phyloP scores from a whole-genome alignment of 2,329 filamentous ascomycete genomes.

The Apiospora saccharicola region DNA sequence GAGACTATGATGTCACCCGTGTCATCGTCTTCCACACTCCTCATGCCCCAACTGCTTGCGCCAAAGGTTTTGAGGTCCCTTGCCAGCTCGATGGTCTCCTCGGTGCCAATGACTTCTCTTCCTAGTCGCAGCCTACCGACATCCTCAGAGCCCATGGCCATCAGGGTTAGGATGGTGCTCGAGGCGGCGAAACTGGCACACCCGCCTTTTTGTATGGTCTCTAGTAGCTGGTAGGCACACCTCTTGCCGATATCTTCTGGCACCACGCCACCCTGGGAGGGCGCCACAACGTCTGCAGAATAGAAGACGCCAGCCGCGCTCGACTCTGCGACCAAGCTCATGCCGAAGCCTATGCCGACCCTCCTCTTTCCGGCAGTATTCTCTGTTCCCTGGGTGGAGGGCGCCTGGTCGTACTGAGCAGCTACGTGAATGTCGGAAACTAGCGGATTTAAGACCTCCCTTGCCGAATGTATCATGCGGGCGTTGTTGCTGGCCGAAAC shows the following conservation, averaged over 20 bases:
- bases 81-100: conserved; percentile 80
- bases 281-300: conserved; percentile 81
- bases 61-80: conserved; percentile 90
- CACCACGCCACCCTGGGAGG: conserved; percentile 79
- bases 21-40: conserved; percentile 73
- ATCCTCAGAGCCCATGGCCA: conserved; percentile 98
- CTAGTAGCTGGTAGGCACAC: conserved; percentile 88
- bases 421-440: conserved; percentile 92
- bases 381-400: conserved; percentile 59
- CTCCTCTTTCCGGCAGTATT: conserved; percentile 64
- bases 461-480: conserved; percentile 90
- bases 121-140: conserved; percentile 87
- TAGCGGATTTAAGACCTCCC: conserved; percentile 86
- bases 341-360: conserved; percentile 88
- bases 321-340: conserved; percentile 92
- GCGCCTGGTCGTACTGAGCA: conserved; percentile 75
- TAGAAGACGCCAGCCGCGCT: conserved; percentile 82
- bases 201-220: conserved; percentile 82
- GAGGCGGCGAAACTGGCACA: conserved; percentile 78
- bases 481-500: conserved; percentile 93
- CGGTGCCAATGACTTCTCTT: conserved; percentile 80
- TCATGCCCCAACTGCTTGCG: conserved; percentile 87
- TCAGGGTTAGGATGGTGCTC: conserved; percentile 80
- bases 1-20: conserved; percentile 82
- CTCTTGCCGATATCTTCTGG: conserved; percentile 90